Base-by-base conservation (phyloP, 2,329 filamentous ascomycete species). In the Tolypocladium tropicale region DNA sequence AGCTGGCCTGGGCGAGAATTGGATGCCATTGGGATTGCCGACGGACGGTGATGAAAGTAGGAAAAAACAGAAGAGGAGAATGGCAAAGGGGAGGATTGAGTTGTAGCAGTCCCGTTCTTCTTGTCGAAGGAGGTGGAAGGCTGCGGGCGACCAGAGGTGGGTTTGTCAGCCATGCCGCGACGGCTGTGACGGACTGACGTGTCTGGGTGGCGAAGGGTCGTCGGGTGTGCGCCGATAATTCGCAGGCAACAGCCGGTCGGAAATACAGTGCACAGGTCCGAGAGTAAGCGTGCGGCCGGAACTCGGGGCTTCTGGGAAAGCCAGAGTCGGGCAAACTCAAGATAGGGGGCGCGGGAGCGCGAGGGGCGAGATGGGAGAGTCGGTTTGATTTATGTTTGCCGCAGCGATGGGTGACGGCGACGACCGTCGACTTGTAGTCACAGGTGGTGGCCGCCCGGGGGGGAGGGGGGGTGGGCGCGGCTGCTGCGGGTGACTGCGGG, bases 91-190 rank as follows among this genome's bases (percentile, higher is more conserved):
- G 59, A 46, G 56, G 58, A 58, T 57, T 53, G 62, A 56, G 54
- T 41, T 46, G 55, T 23, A 16, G 52, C 32, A 28, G 55, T 33
- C 39, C 57, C 56, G 52, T 59, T 58, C 55, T 59, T 50, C 55
- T 65, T 62, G 59, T 69, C 66, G 65, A 71, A 69, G 48, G 61
- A 56, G 56, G 61, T 66, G 57, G 68, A 67, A 70, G 65, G 55
- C 57, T 64, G 65, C 58, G 63, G 61, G 55, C 56, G 56, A 58
- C 58, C 60, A 54, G 58, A 53, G 43, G 58, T 53, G 60, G 68
- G 68, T 72, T 72, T 72, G 70, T 72, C 69, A 72, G 70, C 70
- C 67, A 65, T 64, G 48, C 12, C 12, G 18, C 36, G 18, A 49
- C 33, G 39, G 43, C 39, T 37, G 23, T 48, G 53, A 52, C 50